Base-by-base conservation (phyloP, 2,329 filamentous ascomycete species). In the Colletotrichum sp. region DNA sequence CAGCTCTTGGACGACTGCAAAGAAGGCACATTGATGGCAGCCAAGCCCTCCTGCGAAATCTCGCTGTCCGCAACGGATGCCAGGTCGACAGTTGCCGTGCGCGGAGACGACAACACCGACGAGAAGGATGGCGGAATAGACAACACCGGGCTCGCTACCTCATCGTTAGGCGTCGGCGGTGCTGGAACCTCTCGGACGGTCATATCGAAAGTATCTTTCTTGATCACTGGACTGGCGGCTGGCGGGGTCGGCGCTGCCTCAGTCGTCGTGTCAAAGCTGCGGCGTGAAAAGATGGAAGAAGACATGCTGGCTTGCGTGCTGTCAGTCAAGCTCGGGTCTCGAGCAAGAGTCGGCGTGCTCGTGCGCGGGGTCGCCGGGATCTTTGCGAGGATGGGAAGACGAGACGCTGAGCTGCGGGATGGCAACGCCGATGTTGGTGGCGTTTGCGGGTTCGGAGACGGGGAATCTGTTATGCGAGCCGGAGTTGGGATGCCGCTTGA, bases 201-300 rank as follows among this genome's bases (percentile, higher is more conserved):
- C 71, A 77, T 6, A 12, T 70, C 32, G 70, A 66, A 60, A 72
- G 52, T 6, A 62, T 34, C 8, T 71, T 75, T 39, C 71, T 79
- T 79, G 7, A 83, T 58, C 5, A 78, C 79, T 2, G 84, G 83
- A 62, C 83, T 85, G 15, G 78, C 76, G 9, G 82, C 79, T 2
- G 79, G 68, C 1, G 83, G 81, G 12, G 84, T 86, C 16, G 58
- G 39, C 1, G 83, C 79, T 9, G 77, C 80, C 5, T 74, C 71
- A 1, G 67, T 71, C 32, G 34, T 43, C 3, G 82, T 82, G 48
- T 85, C 79, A 70, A 84, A 66, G 66, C 85, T 86, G 27, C 81
- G 78, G 1, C 81, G 82, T 34, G 85, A 86, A 32, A 87, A 86
- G 8, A 85, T 78, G 3, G 86, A 88, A 10, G 85, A 87, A 0